A percentile compares a stretch with the other conserved stretches of the same genome.
Conservation (phyloP, 78 protist genomes). For the Emiliania huxleyi region DNA sequence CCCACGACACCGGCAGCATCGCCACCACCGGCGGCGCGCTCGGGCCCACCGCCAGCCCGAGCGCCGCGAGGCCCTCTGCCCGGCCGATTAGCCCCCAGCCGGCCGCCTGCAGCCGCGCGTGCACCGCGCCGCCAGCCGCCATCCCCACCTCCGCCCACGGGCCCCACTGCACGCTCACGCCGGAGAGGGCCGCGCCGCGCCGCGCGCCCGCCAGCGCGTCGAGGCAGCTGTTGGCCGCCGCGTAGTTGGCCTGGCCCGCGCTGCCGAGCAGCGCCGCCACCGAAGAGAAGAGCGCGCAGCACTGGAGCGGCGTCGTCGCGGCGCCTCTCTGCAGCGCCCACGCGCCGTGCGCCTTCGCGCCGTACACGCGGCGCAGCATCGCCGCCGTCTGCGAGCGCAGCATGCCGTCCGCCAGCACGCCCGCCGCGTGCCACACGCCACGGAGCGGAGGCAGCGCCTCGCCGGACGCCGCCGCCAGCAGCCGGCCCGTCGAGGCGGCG, state of each 20-base stretch:
- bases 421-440: neutral
- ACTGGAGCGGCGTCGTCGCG: neutral
- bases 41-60: too few relatives aligned
- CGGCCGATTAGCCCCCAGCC: too few relatives aligned
- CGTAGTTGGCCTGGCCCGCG: neutral
- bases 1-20: too few relatives aligned
- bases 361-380: neutral
- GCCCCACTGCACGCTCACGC: neutral
- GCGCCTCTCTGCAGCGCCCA: neutral
- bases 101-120: neutral
- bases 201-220: slow-evolving; percentile 14
- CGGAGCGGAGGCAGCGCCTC: too few relatives aligned
- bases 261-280: neutral
- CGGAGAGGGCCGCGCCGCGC: neutral
- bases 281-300: neutral
- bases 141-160: neutral
- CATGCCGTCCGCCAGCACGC: neutral
- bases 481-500: too few relatives aligned
- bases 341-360: neutral
- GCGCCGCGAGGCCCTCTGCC: too few relatives aligned
- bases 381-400: neutral
- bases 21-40: too few relatives aligned
- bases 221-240: slow-evolving; percentile 37
- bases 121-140: too few relatives aligned
- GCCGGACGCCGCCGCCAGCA: too few relatives aligned